Conservation (phyloP, 345 rosid genomes). For the Camelina sativa region DNA sequence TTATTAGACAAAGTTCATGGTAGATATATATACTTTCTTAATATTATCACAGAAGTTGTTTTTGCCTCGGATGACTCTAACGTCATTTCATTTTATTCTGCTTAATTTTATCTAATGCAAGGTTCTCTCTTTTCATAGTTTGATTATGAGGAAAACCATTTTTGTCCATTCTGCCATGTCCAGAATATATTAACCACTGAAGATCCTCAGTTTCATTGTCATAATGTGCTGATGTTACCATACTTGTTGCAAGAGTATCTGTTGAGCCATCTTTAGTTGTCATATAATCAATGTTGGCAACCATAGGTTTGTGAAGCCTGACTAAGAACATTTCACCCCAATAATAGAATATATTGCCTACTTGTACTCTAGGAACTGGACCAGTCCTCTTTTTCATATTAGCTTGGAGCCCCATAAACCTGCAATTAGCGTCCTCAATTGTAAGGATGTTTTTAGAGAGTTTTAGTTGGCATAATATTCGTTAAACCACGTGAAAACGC, state of each 20-base stretch:
- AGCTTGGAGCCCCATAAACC: slow-evolving; percentile 52
- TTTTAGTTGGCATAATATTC: slow-evolving; percentile 54
- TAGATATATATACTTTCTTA: slow-evolving; percentile 52
- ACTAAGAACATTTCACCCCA: slow-evolving; percentile 62
- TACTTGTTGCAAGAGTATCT: slow-evolving; percentile 50
- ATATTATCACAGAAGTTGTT: slow-evolving; percentile 31
- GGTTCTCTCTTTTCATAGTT: slow-evolving; percentile 68
- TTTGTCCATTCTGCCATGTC: slow-evolving; percentile 57
- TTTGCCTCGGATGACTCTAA: slow-evolving; percentile 70
- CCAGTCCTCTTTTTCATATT: slow-evolving; percentile 62
- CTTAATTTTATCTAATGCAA: slow-evolving; percentile 64
- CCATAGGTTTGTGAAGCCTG: slow-evolving; percentile 56
- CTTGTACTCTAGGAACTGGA: slow-evolving; percentile 58
- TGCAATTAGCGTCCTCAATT: slow-evolving; percentile 45
- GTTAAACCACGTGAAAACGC: slow-evolving; percentile 53
- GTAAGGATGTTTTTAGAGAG: slow-evolving; percentile 31
- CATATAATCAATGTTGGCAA: slow-evolving; percentile 67
- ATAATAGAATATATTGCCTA: slow-evolving; percentile 67
- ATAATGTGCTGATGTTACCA: slow-evolving; percentile 62
- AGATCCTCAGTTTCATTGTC: background rate
- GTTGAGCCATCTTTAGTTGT: slow-evolving; percentile 18
- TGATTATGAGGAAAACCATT: slow-evolving; percentile 50
- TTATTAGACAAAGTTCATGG: slow-evolving; percentile 49
- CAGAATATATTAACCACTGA: slow-evolving; percentile 52
- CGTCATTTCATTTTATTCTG: slow-evolving; percentile 49